Base-by-base conservation (phyloP, 805 yeast genomes). In the Kuraishia hungarica region DNA sequence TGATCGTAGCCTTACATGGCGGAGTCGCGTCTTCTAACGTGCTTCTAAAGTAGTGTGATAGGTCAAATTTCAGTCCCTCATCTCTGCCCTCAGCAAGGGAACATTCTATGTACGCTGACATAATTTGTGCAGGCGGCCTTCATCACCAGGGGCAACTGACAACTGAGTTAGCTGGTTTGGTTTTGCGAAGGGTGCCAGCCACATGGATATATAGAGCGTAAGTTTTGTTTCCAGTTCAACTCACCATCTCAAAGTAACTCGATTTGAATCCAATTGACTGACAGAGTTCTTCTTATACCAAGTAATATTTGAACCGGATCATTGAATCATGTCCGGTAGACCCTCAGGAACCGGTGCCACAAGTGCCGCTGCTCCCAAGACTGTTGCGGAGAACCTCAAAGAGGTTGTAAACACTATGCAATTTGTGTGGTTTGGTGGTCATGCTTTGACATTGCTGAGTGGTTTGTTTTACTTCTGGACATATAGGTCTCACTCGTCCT, bases 381-480 rank as follows among this genome's bases (percentile, higher is more conserved):
- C 49, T 19, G 24, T 47, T 22, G 22, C 24, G 49, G 29, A 49
- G 19, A 49, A 24, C 28, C 20, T 46, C 23, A 39, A 23, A n/a
- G 53, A 52, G 35, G 51, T 62, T 2, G 59, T 60, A 20, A 64
- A 78, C 68, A 75, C 84, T 17, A 67, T 80, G 55, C 92, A 89
- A 69, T 87, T 87, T 61, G 83, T 81, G 4, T 91, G 96, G 97
- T 88, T 88, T 67, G 63, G 66, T 13, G 86, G 87, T 51, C 87
- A 84, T 60, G 67, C 72, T n/a, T 59, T 72, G 51, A 81, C 81
- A 3, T 67, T 82, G 21, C 26, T 69, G 11, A 74, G 73, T 52
- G 67, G 73, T n/a, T 48, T 70, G 10, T 58, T 74, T 52, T 82
- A 75, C 59, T 60, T 71, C 28, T 61, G 72, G 23, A 67, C 75